These are phyloP conservation scores for Pyrenopolyporus hunteri DNA, from an alignment of 495 filamentous ascomycete genomes.

Conservation along the genomic window DNA sequence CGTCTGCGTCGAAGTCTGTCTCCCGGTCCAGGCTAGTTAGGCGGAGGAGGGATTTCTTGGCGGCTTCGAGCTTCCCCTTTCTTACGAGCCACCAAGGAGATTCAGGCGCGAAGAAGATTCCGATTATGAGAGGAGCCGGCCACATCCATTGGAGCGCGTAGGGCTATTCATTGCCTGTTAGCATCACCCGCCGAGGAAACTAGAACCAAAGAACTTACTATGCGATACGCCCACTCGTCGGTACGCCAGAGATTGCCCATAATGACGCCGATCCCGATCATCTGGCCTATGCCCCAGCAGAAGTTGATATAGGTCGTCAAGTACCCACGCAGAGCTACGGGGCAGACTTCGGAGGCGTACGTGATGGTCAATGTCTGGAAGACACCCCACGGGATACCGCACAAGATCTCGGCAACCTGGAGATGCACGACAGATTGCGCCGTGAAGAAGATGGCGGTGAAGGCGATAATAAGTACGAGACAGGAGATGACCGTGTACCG, in stretches of 20 bases:
- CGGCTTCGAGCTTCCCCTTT: constrained; percentile 68
- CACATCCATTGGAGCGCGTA: constrained; percentile 88
- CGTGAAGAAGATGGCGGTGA: constrained; percentile 79
- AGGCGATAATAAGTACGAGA: constrained; percentile 67
- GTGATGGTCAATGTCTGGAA: constrained; percentile 81
- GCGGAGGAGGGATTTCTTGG: constrained; percentile 69
- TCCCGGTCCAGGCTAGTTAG: constrained; percentile 65
- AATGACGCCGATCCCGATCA: constrained; percentile 77
- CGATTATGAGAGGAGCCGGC: constrained; percentile 75
- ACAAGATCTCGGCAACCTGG: constrained; percentile 75
- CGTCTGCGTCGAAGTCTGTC: constrained; percentile 70
- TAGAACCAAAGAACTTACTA: constrained; percentile 38
- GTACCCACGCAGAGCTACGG: constrained; percentile 73
- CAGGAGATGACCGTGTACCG: constrained; percentile 72
- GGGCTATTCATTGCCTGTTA: constrained; percentile 46
- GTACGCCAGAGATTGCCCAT: constrained; percentile 59
- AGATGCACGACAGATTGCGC: constrained; percentile 71
- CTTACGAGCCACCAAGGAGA: constrained; percentile 85
- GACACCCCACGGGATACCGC: constrained; percentile 79
- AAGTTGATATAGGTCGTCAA: constrained; percentile 83
- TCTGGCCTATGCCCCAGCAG: constrained; percentile 80
- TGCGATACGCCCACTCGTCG: constrained; percentile 68
- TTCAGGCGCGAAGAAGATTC: constrained; percentile 75
- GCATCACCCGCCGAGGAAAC: neutral
- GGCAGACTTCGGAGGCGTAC: constrained; percentile 81